These are phyloP conservation scores for Sonneratia alba DNA, from an alignment of 345 rosid species.

Conservation along the genomic window DNA sequence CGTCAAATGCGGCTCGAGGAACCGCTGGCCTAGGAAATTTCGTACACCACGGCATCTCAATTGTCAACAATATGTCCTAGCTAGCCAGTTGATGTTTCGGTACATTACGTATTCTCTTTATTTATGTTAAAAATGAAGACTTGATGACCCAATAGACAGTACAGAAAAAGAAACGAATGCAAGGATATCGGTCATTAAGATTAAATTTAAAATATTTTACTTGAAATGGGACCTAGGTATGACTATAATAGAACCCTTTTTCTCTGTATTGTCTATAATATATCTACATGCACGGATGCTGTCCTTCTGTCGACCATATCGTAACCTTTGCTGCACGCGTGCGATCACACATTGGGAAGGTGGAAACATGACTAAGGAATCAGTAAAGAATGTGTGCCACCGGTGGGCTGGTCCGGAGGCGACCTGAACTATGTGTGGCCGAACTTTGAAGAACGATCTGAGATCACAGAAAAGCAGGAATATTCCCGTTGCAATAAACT, in stretches of 20 bases:
- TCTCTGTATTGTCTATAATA: no score
- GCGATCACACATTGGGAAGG: background rate
- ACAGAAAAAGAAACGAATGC: no score
- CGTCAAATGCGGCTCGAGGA: background rate
- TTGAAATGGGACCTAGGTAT: no score
- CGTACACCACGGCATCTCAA: background rate
- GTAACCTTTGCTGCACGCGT: background rate
- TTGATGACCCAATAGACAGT: no score
- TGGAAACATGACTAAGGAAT: constrained; percentile 2
- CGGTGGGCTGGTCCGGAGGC: background rate
- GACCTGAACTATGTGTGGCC: background rate
- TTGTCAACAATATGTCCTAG: no score
- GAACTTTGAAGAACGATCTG: background rate
- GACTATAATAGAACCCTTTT: no score
- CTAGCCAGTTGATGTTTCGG: no score
- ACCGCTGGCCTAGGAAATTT: background rate
- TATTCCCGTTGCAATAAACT: background rate
- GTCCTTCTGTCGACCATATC: background rate
- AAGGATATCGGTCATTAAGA: no score
- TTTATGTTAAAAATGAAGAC: no score
- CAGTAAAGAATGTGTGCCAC: background rate
- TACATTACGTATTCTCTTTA: no score
- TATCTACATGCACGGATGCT: no score
- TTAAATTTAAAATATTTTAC: no score
- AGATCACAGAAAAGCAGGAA: background rate